Conservation (phyloP, 2,329 filamentous ascomycete genomes). For the Ceratocystis huliohia region DNA sequence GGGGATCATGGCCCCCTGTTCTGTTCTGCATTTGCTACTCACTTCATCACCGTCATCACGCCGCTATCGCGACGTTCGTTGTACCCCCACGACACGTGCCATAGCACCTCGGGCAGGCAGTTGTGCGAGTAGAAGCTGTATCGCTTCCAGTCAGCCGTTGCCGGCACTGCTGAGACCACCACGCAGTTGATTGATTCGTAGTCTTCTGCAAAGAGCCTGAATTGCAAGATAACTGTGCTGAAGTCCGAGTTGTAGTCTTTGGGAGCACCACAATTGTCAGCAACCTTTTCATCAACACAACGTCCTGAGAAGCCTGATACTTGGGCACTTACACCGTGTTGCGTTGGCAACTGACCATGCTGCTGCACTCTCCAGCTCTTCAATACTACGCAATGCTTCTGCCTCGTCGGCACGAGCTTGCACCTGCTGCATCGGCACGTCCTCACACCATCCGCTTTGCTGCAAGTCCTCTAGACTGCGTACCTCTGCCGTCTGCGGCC, state of each 20-base stretch:
- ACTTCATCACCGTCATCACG: slow-evolving; percentile 28
- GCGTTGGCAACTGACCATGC: slow-evolving; percentile 21
- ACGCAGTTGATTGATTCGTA: slow-evolving; percentile 22
- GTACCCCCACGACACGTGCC: slow-evolving; percentile 28
- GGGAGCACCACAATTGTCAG: background rate
- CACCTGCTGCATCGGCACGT: background rate
- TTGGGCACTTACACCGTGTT: slow-evolving; percentile 16
- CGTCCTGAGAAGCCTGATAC: background rate
- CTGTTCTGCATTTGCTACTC: slow-evolving; percentile 18
- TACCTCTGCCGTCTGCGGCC: slow-evolving; percentile 7
- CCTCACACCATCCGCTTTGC: background rate
- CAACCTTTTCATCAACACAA: background rate
- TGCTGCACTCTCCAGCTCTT: slow-evolving; percentile 13
- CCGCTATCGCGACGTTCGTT: slow-evolving; percentile 25
- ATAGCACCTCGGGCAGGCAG: slow-evolving; percentile 24
- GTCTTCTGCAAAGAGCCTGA: slow-evolving; percentile 8
- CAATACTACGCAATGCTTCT: background rate
- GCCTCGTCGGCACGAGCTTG: background rate
- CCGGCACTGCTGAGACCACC: slow-evolving; percentile 16
- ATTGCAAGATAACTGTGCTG: slow-evolving; percentile 14
- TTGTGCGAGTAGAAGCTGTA: slow-evolving; percentile 24
- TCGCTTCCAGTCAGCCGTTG: slow-evolving; percentile 20
- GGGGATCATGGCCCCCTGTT: background rate
- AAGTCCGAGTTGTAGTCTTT: slow-evolving; percentile 17
- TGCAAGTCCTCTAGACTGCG: background rate